Percentiles rank a stretch among this genome's conserved stretches.
These are phyloP conservation scores for Selaginella tamariscina DNA, from an alignment of 75 land plant genomes.

Conservation along the genomic window DNA sequence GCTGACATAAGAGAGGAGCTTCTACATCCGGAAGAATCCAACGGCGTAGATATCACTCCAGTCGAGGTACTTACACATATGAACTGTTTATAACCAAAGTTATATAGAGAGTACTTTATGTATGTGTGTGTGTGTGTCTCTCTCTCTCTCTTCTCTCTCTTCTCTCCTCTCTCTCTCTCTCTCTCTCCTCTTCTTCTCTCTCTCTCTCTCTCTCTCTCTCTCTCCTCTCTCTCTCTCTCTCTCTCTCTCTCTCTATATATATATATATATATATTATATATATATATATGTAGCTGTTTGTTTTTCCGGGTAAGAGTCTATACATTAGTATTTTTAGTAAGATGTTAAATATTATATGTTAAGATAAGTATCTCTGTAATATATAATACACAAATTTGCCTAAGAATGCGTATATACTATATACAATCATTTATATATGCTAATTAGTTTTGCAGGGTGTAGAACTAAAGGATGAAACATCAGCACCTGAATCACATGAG, in stretches of 20 bases:
- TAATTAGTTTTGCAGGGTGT: neutral
- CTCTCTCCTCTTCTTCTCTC: neutral
- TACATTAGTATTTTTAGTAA: no score
- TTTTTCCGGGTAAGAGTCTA: no score
- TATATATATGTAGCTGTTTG: no score
- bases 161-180: slow-evolving; percentile 1
- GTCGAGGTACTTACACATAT: neutral
- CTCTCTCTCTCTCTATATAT: no score
- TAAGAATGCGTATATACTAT: no score
- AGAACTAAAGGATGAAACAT: neutral
- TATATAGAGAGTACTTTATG: neutral
- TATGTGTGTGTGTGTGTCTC: slow-evolving; percentile 1
- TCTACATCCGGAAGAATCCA: neutral
- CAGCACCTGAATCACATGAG: neutral
- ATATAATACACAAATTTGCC: no score
- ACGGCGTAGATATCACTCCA: slow-evolving; percentile 1
- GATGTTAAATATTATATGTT: no score
- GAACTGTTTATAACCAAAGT: neutral
- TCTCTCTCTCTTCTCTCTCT: neutral
- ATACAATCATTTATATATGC: neutral
- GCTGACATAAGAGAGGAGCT: neutral
- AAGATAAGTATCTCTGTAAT: no score
- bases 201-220: slow-evolving; percentile 12
- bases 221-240: no score
- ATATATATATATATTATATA: no score